Conservation (phyloP, 2,329 filamentous ascomycete genomes). For the Hirsutella minnesotensis region DNA sequence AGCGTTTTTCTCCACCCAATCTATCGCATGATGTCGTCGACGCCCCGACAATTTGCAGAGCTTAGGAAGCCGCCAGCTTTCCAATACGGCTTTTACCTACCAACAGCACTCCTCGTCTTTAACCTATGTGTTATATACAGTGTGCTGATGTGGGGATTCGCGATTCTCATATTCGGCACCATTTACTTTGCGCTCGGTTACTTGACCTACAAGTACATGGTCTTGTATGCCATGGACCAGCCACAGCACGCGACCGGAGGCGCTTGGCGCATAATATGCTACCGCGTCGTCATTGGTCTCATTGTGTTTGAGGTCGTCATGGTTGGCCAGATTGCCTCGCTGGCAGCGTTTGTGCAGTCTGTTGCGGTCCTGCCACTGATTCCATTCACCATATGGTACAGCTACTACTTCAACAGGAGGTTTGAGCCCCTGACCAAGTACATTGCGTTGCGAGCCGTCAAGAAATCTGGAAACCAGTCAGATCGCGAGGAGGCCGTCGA, state of each 20-base stretch:
- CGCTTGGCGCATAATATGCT: slow-evolving; percentile 94
- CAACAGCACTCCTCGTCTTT: slow-evolving; percentile 83
- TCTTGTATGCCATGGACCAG: slow-evolving; percentile 97
- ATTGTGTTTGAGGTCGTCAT: slow-evolving; percentile 86
- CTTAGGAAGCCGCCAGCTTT: slow-evolving; percentile 75
- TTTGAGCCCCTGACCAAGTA: slow-evolving; percentile 87
- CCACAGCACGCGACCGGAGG: slow-evolving; percentile 86
- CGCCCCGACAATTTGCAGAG: slow-evolving; percentile 79
- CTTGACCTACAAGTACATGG: slow-evolving; percentile 92
- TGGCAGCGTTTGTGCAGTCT: slow-evolving; percentile 61
- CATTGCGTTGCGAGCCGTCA: slow-evolving; percentile 81
- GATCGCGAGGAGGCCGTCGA: slow-evolving; percentile 22
- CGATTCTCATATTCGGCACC: slow-evolving; percentile 71
- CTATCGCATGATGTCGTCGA: slow-evolving; percentile 65
- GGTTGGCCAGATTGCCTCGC: slow-evolving; percentile 71
- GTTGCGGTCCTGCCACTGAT: slow-evolving; percentile 65
- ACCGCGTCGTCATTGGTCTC: slow-evolving; percentile 75
- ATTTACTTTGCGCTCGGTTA: slow-evolving; percentile 75
- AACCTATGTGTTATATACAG: slow-evolving; percentile 95
- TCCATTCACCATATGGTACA: slow-evolving; percentile 77
- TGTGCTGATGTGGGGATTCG: slow-evolving; percentile 66
- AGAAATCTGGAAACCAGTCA: slow-evolving; percentile 36
- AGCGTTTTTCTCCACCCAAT: slow-evolving; percentile 76
- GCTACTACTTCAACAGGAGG: slow-evolving; percentile 64
- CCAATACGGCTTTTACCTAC: slow-evolving; percentile 92